phyloP scores from a whole-genome alignment of 768 basidiomycete species.

The Lentinula sp. region DNA sequence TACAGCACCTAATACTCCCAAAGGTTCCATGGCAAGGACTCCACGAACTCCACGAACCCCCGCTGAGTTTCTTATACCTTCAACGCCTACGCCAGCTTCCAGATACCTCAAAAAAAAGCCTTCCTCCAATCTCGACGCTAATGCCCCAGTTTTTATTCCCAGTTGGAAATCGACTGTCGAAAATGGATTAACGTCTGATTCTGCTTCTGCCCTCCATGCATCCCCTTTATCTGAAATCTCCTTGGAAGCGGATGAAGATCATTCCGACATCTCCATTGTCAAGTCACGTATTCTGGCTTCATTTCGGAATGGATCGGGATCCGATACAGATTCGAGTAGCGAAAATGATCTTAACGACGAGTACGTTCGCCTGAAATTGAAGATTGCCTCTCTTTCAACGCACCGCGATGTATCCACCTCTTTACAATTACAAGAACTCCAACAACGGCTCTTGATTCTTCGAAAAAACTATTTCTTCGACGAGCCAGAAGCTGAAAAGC shows the following conservation, averaged over 20 bases:
- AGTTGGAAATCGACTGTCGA: conserved; percentile 8
- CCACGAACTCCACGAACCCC: conserved; percentile 16
- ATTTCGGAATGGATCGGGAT: conserved; percentile 13
- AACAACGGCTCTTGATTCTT: conserved; percentile 36
- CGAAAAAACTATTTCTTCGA: conserved; percentile 68
- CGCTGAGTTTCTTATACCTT: conserved; percentile 21
- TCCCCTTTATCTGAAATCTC: background rate
- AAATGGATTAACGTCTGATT: background rate
- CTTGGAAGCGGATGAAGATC: conserved; percentile 4
- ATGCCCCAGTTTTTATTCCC: conserved; percentile 33
- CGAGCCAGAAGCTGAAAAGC: conserved; percentile 53
- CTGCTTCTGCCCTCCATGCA: conserved; percentile 8
- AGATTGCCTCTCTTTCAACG: conserved; percentile 41
- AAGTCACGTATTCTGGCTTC: conserved; percentile 15
- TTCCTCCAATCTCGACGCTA: conserved; percentile 29
- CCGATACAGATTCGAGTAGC: conserved; percentile 23
- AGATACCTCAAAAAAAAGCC: conserved; percentile 3
- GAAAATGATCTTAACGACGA: conserved; percentile 51
- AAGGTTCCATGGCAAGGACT: conserved; percentile 7
- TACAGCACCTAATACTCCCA: conserved; percentile 15
- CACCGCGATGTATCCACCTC: conserved; percentile 20
- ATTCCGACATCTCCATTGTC: background rate
- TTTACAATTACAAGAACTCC: conserved; percentile 31
- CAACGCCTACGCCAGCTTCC: conserved; percentile 12
- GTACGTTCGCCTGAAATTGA: conserved; percentile 60